Conservation (phyloP, 2,329 filamentous ascomycete genomes). For the Orbilia javanica region DNA sequence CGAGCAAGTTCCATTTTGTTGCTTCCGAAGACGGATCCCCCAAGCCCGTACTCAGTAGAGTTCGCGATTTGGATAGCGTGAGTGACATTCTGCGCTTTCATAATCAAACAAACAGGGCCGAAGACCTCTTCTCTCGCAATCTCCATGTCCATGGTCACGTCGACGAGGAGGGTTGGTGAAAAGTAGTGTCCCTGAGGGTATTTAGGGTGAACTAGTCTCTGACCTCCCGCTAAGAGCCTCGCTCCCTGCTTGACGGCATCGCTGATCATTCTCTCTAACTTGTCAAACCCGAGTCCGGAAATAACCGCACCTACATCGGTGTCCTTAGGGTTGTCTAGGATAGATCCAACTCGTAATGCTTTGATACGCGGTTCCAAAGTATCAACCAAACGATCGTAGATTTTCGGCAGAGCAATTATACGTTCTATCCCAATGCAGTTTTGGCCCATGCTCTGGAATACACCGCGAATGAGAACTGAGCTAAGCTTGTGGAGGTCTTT, state of each 20-base stretch:
- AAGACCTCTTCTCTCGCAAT: slow-evolving; percentile 95
- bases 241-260: slow-evolving; percentile 85
- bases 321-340: slow-evolving; percentile 70
- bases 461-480: slow-evolving; percentile 88
- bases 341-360: slow-evolving; percentile 80
- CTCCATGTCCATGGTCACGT: slow-evolving; percentile 85
- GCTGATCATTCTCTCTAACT: slow-evolving; percentile 80
- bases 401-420: slow-evolving; percentile 81
- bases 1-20: slow-evolving; percentile 73
- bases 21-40: slow-evolving; percentile 86
- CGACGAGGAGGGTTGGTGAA: slow-evolving; percentile 86
- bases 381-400: slow-evolving; percentile 79
- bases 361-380: slow-evolving; percentile 80
- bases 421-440: slow-evolving; percentile 98
- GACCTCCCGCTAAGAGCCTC: slow-evolving; percentile 82
- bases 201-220: slow-evolving; percentile 76
- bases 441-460: slow-evolving; percentile 94
- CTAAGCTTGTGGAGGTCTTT: slow-evolving; percentile 78
- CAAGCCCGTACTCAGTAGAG: slow-evolving; percentile 84
- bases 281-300: slow-evolving; percentile 79
- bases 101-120: slow-evolving; percentile 87
- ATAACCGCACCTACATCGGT: slow-evolving; percentile 92
- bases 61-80: slow-evolving; percentile 85
- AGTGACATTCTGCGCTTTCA: slow-evolving; percentile 76
- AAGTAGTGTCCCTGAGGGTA: slow-evolving; percentile 91